phyloP scores from a whole-genome alignment of 352 stramenopile genomes.

The Phytophthora sojae region DNA sequence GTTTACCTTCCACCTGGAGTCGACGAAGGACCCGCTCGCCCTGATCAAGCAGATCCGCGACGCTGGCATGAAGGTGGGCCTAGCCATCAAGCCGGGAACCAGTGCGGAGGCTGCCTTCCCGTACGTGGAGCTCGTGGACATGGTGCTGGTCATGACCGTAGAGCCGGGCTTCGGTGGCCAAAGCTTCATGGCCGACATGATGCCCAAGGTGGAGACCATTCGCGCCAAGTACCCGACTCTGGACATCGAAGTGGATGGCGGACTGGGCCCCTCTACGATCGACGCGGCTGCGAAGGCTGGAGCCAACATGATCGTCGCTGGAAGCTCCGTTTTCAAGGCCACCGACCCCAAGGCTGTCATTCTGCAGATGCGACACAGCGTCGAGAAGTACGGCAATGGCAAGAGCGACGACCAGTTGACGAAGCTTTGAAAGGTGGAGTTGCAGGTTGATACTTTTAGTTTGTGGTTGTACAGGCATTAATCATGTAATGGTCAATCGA shows the following conservation, averaged over 20 bases:
- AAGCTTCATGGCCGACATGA: slow-evolving; percentile 97
- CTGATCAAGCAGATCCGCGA: slow-evolving; percentile 89
- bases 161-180: slow-evolving; percentile 98
- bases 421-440: slow-evolving; percentile 40
- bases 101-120: slow-evolving; percentile 87
- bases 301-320: slow-evolving; percentile 98
- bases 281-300: slow-evolving; percentile 93
- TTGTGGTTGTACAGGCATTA: neutral
- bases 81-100: slow-evolving; percentile 96
- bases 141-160: slow-evolving; percentile 99
- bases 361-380: slow-evolving; percentile 80
- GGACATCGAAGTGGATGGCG: slow-evolving; percentile 98
- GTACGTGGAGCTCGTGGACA: slow-evolving; percentile 91
- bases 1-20: slow-evolving; percentile 98
- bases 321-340: slow-evolving; percentile 94
- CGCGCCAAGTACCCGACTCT: slow-evolving; percentile 92
- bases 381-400: slow-evolving; percentile 84
- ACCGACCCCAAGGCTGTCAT: slow-evolving; percentile 77
- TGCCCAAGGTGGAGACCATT: slow-evolving; percentile 93
- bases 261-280: slow-evolving; percentile 94
- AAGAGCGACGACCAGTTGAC: slow-evolving; percentile 72
- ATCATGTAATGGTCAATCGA: neutral
- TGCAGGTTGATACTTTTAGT: too few relatives aligned
- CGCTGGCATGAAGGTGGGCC: slow-evolving; percentile 94
- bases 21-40: slow-evolving; percentile 70